Evolutionary conservation across 2,329 filamentous ascomycete genomes (phyloP).

Genomic region (Diaporthe citri): DNA sequence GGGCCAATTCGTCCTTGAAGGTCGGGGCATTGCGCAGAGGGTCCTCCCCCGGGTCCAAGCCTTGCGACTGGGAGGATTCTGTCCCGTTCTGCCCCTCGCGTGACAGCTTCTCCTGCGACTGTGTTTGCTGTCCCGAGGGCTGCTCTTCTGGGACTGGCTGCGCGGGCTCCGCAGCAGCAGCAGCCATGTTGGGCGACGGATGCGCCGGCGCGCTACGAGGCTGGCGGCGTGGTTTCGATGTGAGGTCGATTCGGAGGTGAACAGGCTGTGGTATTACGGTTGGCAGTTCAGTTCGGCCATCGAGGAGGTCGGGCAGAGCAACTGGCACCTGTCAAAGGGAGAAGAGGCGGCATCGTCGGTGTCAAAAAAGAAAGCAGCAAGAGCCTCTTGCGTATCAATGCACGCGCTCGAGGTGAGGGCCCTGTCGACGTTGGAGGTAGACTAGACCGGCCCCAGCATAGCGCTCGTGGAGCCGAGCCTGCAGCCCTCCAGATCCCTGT

Average conservation of each 20-base stretch:
- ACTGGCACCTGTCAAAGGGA: not conserved
- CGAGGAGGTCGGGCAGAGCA: constrained; percentile 2
- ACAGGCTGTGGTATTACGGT: not conserved
- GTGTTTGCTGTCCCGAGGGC: not conserved
- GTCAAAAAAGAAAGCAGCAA: not conserved
- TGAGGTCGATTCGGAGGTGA: not conserved
- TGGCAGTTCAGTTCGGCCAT: constrained; percentile 13
- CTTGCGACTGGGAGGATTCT: constrained; percentile 12
- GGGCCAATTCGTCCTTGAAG: constrained; percentile 19
- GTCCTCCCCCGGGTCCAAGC: not conserved
- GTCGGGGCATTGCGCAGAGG: constrained; percentile 32
- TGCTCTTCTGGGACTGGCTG: not conserved
- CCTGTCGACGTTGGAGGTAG: constrained; percentile 21
- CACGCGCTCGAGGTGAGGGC: not conserved
- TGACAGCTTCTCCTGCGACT: not conserved
- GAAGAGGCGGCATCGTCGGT: not conserved
- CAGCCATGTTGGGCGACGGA: constrained; percentile 13
- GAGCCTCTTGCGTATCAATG: not conserved
- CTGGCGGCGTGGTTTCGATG: not conserved
- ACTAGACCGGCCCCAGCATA: not conserved
- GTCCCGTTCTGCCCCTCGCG: not conserved
- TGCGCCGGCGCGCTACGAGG: constrained; percentile 5
- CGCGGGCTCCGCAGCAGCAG: not conserved
- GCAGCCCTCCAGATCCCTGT: constrained; percentile 11
- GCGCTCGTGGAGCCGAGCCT: not conserved